Percentiles rank a stretch among this genome's conserved stretches.
Evolutionary conservation across 495 filamentous ascomycete genomes (phyloP).

Genomic region (Pseudoneurospora amorphoporcata): DNA sequence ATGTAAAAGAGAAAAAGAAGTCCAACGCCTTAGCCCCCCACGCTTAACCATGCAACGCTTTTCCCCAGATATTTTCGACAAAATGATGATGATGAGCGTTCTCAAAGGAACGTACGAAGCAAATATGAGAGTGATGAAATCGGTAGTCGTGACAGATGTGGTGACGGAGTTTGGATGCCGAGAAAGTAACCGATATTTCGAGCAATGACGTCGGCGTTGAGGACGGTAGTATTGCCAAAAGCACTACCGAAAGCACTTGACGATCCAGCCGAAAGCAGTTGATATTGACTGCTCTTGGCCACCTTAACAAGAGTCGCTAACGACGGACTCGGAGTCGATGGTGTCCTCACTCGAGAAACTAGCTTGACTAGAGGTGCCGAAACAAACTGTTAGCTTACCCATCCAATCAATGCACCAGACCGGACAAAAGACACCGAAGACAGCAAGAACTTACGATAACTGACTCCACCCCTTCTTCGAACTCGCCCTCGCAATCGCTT

Average conservation of each 20-base stretch:
- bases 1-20: not conserved
- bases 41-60: not conserved
- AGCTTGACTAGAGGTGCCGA: conserved; percentile 1
- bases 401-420: not conserved
- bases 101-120: not conserved
- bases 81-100: not conserved
- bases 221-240: not conserved
- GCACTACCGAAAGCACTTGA: not conserved
- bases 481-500: conserved; percentile 19
- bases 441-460: conserved; percentile 8
- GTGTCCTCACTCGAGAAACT: conserved; percentile 9
- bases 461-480: conserved; percentile 8
- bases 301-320: not conserved
- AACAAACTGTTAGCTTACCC: not conserved
- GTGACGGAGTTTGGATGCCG: not conserved
- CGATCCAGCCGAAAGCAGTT: not conserved
- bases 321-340: not conserved
- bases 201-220: not conserved
- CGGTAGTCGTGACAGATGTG: not conserved
- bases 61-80: not conserved
- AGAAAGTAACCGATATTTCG: not conserved
- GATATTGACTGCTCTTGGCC: not conserved
- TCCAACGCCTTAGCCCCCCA: not conserved
- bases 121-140: not conserved
- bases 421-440: not conserved